Conservation (phyloP, 306 rosid genomes). For the Ormosia semicastrata region DNA sequence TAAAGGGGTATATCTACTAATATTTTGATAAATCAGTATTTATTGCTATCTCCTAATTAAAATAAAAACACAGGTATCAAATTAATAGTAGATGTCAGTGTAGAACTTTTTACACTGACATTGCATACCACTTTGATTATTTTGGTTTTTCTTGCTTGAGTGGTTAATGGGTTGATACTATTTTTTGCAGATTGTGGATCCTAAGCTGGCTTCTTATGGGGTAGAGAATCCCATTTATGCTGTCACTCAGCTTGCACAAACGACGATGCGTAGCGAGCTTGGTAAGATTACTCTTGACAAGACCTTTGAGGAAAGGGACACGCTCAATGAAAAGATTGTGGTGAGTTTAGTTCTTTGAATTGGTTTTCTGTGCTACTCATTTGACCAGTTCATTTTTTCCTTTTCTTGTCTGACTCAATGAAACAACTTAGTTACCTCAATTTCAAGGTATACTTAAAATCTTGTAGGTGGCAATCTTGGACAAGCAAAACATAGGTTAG, state of each 20-base stretch:
- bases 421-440: slow-evolving; percentile 9
- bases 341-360: slow-evolving; percentile 45
- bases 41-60: no score
- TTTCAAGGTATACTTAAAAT: neutral
- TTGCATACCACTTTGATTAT: no score
- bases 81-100: no score
- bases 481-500: neutral
- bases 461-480: neutral
- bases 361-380: neutral
- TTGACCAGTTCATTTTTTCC: neutral
- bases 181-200: slow-evolving; percentile 79
- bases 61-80: no score
- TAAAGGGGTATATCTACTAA: no score
- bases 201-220: slow-evolving; percentile 89
- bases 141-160: neutral
- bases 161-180: neutral
- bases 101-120: no score
- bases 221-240: slow-evolving; percentile 86
- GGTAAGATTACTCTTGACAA: slow-evolving; percentile 96
- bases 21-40: no score
- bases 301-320: slow-evolving; percentile 92
- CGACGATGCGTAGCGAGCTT: slow-evolving; percentile 95
- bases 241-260: slow-evolving; percentile 93
- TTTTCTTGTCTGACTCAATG: neutral
- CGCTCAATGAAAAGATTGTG: slow-evolving; percentile 88